Base-by-base conservation (phyloP, 768 basidiomycete genomes). In the Cytidiella melzeri region DNA sequence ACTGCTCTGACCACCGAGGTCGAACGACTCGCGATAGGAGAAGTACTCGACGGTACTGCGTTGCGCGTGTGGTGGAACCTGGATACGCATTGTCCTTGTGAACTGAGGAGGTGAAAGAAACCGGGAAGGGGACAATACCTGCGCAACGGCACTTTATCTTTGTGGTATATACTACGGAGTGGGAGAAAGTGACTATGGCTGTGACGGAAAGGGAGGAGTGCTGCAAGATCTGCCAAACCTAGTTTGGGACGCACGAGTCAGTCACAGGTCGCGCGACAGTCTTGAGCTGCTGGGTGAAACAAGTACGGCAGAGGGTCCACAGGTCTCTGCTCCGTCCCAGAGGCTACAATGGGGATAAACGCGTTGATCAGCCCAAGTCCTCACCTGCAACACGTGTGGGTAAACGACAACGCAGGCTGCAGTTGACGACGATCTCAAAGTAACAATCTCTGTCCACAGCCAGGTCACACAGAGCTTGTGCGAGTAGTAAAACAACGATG, bases 1-100 rank as follows among this genome's bases (percentile, higher is more conserved):
- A 10, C 10, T 12, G 28, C 20, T 20, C 7, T 59, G 41, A 18
- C 64, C 57, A 44, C 54, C 45, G 26, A 68, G 63, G 45, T 66
- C 64, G 34, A 67, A 55, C 26, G 73, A 69, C 53, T 62, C 69
- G 47, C 69, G 73, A 48, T 74, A 70, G 53, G 73, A 66, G 57
- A 83, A 74, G 70, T 78, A 81, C 61, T 79, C 79, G 70, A 79
- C 72, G 42, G 81, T 78, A 38, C 73, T 71, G 62, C 74, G 69
- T 69, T 77, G 75, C 58, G 79, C 64, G 56, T 62, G 61, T 62
- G 63, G 66, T 66, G 46, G 47, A 41, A 40, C 3, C 47, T 48
- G 47, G 9, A 42, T 25, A 42, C 47, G 47, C 47, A 48, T 48
- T 23, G 43, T 51, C 43, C 27, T 24, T 38, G 26, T 28, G 27